phyloP scores from a whole-genome alignment of 768 basidiomycete genomes.

The Boletus barrowsii region DNA sequence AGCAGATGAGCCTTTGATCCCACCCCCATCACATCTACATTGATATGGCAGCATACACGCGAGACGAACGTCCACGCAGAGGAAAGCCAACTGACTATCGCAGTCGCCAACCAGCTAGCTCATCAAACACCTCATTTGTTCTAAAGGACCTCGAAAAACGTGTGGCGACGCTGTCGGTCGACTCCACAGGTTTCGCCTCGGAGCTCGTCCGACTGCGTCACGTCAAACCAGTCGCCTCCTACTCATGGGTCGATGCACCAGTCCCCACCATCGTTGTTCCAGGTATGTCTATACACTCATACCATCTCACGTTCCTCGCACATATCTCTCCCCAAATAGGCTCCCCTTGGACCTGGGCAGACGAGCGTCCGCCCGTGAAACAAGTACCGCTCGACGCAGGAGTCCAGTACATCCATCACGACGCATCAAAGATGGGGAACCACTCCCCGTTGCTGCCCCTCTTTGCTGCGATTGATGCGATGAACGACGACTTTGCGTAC shows the following conservation, averaged over 20 bases:
- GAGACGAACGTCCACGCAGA: conserved; percentile 10
- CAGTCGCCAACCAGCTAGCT: neutral
- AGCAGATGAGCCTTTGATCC: neutral
- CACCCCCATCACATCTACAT: neutral
- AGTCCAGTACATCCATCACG: conserved; percentile 51
- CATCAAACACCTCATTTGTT: conserved; percentile 10
- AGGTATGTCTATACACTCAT: conserved; percentile 29
- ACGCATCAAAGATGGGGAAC: conserved; percentile 43
- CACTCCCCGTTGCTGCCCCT: conserved; percentile 49
- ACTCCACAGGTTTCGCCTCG: conserved; percentile 6
- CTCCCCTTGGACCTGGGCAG: conserved; percentile 56
- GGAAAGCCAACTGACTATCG: conserved; percentile 10
- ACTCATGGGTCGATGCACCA: conserved; percentile 46
- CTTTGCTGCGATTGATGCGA: conserved; percentile 54
- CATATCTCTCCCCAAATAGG: conserved; percentile 35
- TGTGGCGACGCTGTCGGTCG: conserved; percentile 16
- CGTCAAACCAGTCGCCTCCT: conserved; percentile 46
- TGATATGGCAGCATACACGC: conserved; percentile 18
- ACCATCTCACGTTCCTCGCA: neutral
- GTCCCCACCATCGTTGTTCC: conserved; percentile 52
- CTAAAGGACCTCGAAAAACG: conserved; percentile 20
- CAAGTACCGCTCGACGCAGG: conserved; percentile 55
- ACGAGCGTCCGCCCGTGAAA: conserved; percentile 46
- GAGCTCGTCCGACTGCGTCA: conserved; percentile 35
- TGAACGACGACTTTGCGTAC: conserved; percentile 27